phyloP scores from a whole-genome alignment of 1,284 basidiomycete genomes.

The Meripilus lineatus region DNA sequence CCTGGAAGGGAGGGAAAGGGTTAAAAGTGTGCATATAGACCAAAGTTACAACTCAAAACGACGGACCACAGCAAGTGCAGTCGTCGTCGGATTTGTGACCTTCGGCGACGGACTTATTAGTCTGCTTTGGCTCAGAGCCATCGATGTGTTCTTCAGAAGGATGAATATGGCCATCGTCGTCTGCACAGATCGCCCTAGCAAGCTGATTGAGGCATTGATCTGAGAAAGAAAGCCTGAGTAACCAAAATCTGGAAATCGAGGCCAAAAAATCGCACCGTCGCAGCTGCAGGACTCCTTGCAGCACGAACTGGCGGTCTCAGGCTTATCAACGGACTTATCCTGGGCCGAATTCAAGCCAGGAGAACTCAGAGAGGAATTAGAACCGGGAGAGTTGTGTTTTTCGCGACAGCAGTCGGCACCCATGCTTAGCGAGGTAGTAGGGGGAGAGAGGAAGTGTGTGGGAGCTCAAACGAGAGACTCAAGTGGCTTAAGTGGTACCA shows the following conservation, averaged over 20 bases:
- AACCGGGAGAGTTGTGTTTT: background rate
- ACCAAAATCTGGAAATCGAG: background rate
- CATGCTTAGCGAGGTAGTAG: background rate
- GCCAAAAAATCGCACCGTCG: slow-evolving; percentile 10
- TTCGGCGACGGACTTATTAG: no score
- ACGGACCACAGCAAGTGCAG: no score
- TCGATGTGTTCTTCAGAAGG: background rate
- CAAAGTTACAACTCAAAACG: no score
- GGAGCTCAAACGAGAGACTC: no score
- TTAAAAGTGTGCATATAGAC: no score
- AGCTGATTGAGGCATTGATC: slow-evolving; percentile 25
- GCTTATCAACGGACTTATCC: background rate
- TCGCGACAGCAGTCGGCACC: background rate
- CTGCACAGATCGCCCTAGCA: slow-evolving; percentile 26
- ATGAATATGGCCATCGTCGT: slow-evolving; percentile 26
- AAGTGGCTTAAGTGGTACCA: no score
- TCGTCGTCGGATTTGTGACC: no score
- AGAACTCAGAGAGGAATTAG: background rate
- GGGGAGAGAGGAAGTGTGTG: background rate
- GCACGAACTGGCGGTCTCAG: background rate
- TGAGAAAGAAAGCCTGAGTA: slow-evolving; percentile 3
- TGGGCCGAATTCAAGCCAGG: no score
- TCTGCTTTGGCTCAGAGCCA: no score
- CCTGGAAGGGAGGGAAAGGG: no score
- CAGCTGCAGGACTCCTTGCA: slow-evolving; percentile 12